A percentile compares a stretch with the other conserved stretches of the same genome.
phyloP scores from a whole-genome alignment of 352 stramenopile genomes.

The Pythium rishiriense region DNA sequence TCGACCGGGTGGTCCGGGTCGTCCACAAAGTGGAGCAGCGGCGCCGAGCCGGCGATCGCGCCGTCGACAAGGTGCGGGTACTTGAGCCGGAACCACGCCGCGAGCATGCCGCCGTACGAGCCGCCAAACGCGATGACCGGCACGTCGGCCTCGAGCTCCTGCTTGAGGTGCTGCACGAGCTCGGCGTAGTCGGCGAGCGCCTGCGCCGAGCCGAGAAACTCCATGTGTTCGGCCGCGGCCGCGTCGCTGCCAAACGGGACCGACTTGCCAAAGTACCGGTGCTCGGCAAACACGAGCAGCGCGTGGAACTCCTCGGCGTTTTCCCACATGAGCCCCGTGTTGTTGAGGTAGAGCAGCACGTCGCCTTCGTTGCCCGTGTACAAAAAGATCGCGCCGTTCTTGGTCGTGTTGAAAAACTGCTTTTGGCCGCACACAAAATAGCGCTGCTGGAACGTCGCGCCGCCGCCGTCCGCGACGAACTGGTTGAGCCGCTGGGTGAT shows the following conservation, averaged over 20 bases:
- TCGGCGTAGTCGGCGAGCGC: conserved; percentile 5
- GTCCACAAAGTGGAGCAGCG: conserved; percentile 73
- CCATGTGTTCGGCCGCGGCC: background rate
- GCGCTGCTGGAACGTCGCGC: conserved; percentile 44
- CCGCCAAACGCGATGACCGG: conserved; percentile 92
- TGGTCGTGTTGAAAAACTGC: conserved; percentile 45
- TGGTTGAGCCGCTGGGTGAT: conserved; percentile 53
- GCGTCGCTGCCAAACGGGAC: background rate
- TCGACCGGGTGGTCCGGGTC: conserved; percentile 63
- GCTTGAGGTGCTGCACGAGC: background rate
- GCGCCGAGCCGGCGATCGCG: conserved; percentile 89
- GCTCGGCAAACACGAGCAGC: conserved; percentile 74
- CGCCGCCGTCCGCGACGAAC: conserved; percentile 33
- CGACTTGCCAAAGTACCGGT: conserved; percentile 32
- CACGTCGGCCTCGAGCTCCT: conserved; percentile 27
- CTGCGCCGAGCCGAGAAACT: background rate
- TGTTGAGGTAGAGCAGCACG: conserved; percentile 63
- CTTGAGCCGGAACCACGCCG: conserved; percentile 90
- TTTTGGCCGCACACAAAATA: conserved; percentile 71
- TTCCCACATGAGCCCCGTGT: conserved; percentile 77
- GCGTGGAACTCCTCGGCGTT: conserved; percentile 62
- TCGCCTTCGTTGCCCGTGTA: conserved; percentile 76
- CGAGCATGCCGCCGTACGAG: conserved; percentile 95
- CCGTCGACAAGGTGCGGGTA: conserved; percentile 90
- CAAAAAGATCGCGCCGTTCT: conserved; percentile 60